These are phyloP conservation scores for Ustilago bromivora DNA, from an alignment of 1,284 basidiomycete species.

Conservation along the genomic window DNA sequence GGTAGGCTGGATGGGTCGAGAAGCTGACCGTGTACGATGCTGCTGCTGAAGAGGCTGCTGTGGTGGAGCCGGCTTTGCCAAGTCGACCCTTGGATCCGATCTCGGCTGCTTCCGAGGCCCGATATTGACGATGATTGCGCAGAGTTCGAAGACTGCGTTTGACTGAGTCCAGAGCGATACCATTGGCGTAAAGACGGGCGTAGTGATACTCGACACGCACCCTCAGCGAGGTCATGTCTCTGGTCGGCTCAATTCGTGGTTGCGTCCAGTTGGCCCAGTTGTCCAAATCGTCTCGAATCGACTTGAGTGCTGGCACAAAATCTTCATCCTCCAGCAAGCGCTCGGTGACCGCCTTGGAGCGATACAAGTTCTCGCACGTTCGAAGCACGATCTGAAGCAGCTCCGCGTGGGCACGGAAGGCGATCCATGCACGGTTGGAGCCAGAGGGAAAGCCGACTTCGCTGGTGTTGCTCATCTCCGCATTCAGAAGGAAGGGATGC, in stretches of 20 bases:
- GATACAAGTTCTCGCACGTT: constrained; percentile 54
- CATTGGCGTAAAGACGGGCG: constrained; percentile 52
- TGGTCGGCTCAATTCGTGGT: constrained; percentile 45
- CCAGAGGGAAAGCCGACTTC: constrained; percentile 36
- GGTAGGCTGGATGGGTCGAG: constrained; percentile 53
- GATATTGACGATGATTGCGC: constrained; percentile 41
- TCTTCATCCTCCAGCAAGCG: constrained; percentile 50
- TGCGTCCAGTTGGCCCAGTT: constrained; percentile 56
- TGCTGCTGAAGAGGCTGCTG: constrained; percentile 20
- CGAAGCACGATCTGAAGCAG: constrained; percentile 51
- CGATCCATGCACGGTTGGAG: constrained; percentile 50
- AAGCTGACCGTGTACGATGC: constrained; percentile 46
- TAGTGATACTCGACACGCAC: constrained; percentile 57
- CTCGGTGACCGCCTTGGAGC: constrained; percentile 48
- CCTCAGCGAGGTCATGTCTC: constrained; percentile 53
- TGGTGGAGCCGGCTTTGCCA: constrained; percentile 24
- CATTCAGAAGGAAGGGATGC: constrained; percentile 44
- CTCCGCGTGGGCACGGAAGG: constrained; percentile 49
- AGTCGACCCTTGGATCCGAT: constrained; percentile 48
- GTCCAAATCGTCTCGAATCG: constrained; percentile 52
- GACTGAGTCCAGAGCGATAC: constrained; percentile 54
- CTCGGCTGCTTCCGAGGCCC: constrained; percentile 50
- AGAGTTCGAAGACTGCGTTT: constrained; percentile 46
- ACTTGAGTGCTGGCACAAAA: constrained; percentile 52
- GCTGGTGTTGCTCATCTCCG: constrained; percentile 44